phyloP scores from a whole-genome alignment of 805 yeast genomes.

The Hanseniaspora clermontiae region DNA sequence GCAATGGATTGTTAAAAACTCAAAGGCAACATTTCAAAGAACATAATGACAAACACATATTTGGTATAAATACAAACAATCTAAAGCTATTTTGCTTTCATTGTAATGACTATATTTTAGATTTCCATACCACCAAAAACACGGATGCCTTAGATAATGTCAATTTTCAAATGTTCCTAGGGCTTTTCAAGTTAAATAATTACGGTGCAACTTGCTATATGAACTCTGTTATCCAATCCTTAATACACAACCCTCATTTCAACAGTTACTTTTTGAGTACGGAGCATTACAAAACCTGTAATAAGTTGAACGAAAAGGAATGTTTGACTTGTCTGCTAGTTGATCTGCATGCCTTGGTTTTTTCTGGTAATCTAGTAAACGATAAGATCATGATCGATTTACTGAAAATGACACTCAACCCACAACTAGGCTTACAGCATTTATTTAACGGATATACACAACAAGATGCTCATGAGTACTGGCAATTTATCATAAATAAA shows the following conservation, averaged over 20 bases:
- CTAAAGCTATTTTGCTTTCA: slow-evolving; percentile 67
- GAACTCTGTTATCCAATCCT: slow-evolving; percentile 80
- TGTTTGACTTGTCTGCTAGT: slow-evolving; percentile 84
- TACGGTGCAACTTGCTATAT: slow-evolving; percentile 93
- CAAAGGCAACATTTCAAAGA: slow-evolving; percentile 33
- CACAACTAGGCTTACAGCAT: slow-evolving; percentile 36
- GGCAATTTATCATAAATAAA: slow-evolving; percentile 83
- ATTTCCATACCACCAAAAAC: slow-evolving; percentile 32
- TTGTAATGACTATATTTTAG: slow-evolving; percentile 62
- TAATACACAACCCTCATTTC: slow-evolving; percentile 81
- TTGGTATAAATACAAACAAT: slow-evolving; percentile 55
- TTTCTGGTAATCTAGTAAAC: slow-evolving; percentile 22
- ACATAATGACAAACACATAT: slow-evolving; percentile 34
- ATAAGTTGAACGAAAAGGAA: slow-evolving; percentile 20
- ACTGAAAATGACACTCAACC: slow-evolving; percentile 77
- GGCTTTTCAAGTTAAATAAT: slow-evolving; percentile 22
- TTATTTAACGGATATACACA: slow-evolving; percentile 90
- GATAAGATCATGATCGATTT: slow-evolving; percentile 63
- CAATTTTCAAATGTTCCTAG: slow-evolving; percentile 18
- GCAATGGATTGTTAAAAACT: slow-evolving; percentile 41
- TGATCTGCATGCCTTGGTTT: slow-evolving; percentile 62
- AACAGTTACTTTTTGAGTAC: slow-evolving; percentile 57
- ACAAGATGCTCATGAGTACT: slow-evolving; percentile 97
- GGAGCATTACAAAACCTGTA: slow-evolving; percentile 23
- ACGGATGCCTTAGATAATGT: slow-evolving; percentile 22